Evolutionary conservation across 371 early-diverging fungal genomes (phyloP), one percentile per base, ranked within the genome.

Genomic region (Blastocladiella emersonii): DNA sequence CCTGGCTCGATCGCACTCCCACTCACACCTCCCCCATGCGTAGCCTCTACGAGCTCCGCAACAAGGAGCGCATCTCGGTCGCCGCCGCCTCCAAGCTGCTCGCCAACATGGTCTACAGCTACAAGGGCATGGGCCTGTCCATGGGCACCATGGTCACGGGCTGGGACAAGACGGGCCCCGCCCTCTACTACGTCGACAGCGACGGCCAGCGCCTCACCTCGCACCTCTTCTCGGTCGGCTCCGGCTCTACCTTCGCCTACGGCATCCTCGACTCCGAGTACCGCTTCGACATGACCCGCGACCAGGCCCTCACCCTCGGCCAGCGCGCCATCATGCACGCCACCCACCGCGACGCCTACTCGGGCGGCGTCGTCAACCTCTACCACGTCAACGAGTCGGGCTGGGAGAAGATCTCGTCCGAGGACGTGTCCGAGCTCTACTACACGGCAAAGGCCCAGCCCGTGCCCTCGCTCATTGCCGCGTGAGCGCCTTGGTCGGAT

Each of bases 121-220:
- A 99, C 84, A 98, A 94, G 76, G 99, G 99, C 64, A 91, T 93
- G 88, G 99, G 99, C 21, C 78, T 99, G 57, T 95, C 96, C 6
- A 96, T 99, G 93, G 99, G 99, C 61, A 98, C 98, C 39, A 99
- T 99, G 99, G 84, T 99, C 37, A 90, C 93, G 61, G 99, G 99
- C 61, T 99, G 98, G 95, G 99, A 99, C 72, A 90, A 93, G 72
- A 85, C 84, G 81, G 98, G 95, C 3, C 99, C 99, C 4, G 86
- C 85, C 45, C 81, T 99, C 61, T 99, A 87, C 76, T 99, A 99
- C 71, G 99, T 99, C 30, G 98, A 99, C 73, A 87, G 92, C 21
- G 98, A 98, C 67, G 99, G 99, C 27, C 85, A 86, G 61, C 85
- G 98, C 56, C 70, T 99, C 65, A 85, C 87, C 70, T 92, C 92